Conservation (phyloP, 805 yeast species). For the Candida tallmaniae region DNA sequence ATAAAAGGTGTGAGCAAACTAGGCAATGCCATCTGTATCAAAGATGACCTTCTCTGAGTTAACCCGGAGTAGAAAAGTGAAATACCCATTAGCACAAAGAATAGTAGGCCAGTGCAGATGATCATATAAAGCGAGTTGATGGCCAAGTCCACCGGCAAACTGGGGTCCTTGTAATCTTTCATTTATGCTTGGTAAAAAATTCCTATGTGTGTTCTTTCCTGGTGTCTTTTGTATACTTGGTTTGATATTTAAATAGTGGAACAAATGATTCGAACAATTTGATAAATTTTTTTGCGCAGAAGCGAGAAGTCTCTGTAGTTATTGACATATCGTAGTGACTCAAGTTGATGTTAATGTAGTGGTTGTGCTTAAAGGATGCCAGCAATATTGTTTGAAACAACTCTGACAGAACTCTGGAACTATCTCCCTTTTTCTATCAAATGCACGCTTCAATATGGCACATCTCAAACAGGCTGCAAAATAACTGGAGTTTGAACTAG, state of each 20-base stretch:
- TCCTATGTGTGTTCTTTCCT: no score
- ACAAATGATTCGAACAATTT: no score
- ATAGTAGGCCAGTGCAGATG: constrained; percentile 28
- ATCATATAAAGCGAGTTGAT: constrained; percentile 33
- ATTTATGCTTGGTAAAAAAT: no score
- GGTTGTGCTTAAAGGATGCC: no score
- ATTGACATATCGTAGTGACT: no score
- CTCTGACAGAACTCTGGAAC: constrained; percentile 12
- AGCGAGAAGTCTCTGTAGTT: no score
- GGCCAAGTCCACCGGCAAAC: constrained; percentile 10
- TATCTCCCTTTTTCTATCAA: constrained; percentile 31
- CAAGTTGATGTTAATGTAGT: no score
- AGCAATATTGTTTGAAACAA: constrained; percentile 13
- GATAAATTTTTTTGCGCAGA: no score
- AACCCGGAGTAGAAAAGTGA: constrained; percentile 40
- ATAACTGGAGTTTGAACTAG: constrained; percentile 37
- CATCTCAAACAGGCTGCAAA: constrained; percentile 53
- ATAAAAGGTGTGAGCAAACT: constrained; percentile 25
- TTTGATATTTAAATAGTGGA: no score
- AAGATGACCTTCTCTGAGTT: constrained; percentile 38
- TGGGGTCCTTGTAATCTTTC: neutral
- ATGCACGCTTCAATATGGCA: constrained; percentile 48
- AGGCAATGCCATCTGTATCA: constrained; percentile 37
- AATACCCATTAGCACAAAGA: constrained; percentile 31
- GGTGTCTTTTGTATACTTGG: no score